Percentiles rank a stretch among this genome's conserved stretches.
Conservation (phyloP, 768 basidiomycete species). For the Sarcomyxa edulis region DNA sequence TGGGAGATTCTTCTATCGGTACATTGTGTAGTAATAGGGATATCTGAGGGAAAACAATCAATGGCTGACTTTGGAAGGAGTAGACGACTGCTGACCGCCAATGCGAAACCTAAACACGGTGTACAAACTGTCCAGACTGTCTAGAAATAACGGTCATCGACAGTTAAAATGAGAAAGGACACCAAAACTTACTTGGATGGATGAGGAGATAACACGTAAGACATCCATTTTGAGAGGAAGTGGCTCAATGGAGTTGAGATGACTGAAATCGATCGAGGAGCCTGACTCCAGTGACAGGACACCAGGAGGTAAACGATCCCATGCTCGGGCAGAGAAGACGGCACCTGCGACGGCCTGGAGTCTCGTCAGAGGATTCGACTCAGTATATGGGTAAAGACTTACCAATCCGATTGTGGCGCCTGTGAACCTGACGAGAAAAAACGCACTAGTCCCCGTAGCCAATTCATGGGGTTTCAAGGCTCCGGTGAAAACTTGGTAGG, state of each 20-base stretch:
- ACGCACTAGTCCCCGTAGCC: constrained; percentile 79
- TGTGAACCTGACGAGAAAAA: constrained; percentile 84
- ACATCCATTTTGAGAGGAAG: constrained; percentile 37
- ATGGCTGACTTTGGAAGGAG: neutral
- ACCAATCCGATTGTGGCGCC: constrained; percentile 82
- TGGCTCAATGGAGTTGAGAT: constrained; percentile 41
- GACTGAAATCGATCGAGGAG: constrained; percentile 51
- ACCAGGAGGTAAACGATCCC: constrained; percentile 42
- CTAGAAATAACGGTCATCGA: constrained; percentile 26
- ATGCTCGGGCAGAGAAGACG: constrained; percentile 55
- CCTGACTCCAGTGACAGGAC: constrained; percentile 34
- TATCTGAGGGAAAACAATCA: constrained; percentile 23
- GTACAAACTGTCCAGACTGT: constrained; percentile 71
- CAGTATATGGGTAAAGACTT: constrained; percentile 18
- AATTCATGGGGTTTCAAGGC: constrained; percentile 62
- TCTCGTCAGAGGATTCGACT: constrained; percentile 13
- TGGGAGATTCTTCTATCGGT: constrained; percentile 21
- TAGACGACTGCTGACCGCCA: constrained; percentile 37
- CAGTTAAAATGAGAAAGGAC: constrained; percentile 4
- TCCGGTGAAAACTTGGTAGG: constrained; percentile 73
- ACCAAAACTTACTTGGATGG: constrained; percentile 49
- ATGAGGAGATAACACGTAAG: constrained; percentile 49
- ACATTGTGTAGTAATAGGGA: constrained; percentile 34
- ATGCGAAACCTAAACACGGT: constrained; percentile 61
- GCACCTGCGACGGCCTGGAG: constrained; percentile 71